Base-by-base conservation (phyloP, 306 rosid species). In the Psophocarpus tetragonolobus region DNA sequence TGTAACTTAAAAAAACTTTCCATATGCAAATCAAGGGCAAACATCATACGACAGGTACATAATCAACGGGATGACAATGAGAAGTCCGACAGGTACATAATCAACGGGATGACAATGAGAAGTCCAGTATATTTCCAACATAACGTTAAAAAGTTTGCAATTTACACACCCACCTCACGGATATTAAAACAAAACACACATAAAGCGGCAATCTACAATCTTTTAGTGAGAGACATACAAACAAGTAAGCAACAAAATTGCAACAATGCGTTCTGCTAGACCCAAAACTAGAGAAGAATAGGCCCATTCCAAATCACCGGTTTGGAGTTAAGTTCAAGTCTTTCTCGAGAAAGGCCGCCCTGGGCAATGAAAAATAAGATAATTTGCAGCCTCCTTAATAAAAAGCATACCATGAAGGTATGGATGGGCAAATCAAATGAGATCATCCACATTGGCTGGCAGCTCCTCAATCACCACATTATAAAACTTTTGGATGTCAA, bases 171-270 rank as follows among this genome's bases (percentile, higher is more conserved):
- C 73, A 71, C 33, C 82, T 48, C 79, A 73, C 72, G 64, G 78
- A 58, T 27, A 69, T 66, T 23, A 3, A 78, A 83, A 77, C 64
- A 76, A 72, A 70, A 47, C 76, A 78, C 39, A 44, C 53, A 65
- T 53, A 61, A 21, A 23, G 71, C 30, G 11, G 30, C 70, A 36
- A 64, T 63, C 45, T 63, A 33, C 45, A 62, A 62, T 62, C 68
- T 61, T 61, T 32, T 6, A 32, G 42, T 2, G 32, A 69, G 32
- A 69, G 20, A 30, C 63, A 82, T 72, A 83, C 85, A 84, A 65
- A 45, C 80, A 75, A 73, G 56, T 85, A 73, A 64, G 68, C 86
- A 73, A 77, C 90, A 88, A 89, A 79, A 83, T 71, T 78, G 84
- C 71, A 67, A 66, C 47, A 75, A 67, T 51, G 80, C 48, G 62